Conservation (phyloP, 495 filamentous ascomycete genomes). For the Pyrenopolyporus hunteri region DNA sequence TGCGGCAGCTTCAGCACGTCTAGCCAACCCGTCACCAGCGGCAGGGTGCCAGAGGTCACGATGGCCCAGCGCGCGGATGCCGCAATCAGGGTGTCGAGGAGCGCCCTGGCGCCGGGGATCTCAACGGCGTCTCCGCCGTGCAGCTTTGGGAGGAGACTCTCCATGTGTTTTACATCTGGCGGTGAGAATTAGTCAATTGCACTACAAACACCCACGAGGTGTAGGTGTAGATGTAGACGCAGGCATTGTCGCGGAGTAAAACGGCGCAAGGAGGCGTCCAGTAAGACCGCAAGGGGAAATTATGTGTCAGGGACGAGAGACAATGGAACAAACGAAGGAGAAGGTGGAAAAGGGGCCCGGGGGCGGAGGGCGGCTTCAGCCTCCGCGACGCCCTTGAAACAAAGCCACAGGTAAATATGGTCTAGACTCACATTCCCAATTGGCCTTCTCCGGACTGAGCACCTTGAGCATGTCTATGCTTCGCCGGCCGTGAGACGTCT, state of each 20-base stretch:
- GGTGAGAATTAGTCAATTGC: constrained; percentile 11
- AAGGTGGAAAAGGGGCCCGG: constrained; percentile 1
- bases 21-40: constrained; percentile 87
- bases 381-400: neutral
- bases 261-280: constrained; percentile 5
- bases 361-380: neutral
- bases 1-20: constrained; percentile 73
- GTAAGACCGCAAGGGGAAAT: constrained; percentile 20
- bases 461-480: constrained; percentile 79
- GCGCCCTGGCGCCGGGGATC: constrained; percentile 68
- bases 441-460: constrained; percentile 80
- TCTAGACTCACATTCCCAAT: constrained; percentile 79
- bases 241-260: constrained; percentile 12
- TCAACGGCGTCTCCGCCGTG: constrained; percentile 81
- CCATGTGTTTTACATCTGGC: constrained; percentile 79
- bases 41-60: constrained; percentile 85
- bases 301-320: too few species aligned
- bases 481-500: constrained; percentile 86
- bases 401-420: neutral
- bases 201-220: neutral
- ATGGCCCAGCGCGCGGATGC: constrained; percentile 79
- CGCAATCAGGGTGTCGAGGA: constrained; percentile 51
- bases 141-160: constrained; percentile 75
- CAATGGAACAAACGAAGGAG: too few species aligned
- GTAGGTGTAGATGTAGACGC: constrained; percentile 1